phyloP scores from a whole-genome alignment of 2,329 filamentous ascomycete species.

The Furcasterigmium furcatum region DNA sequence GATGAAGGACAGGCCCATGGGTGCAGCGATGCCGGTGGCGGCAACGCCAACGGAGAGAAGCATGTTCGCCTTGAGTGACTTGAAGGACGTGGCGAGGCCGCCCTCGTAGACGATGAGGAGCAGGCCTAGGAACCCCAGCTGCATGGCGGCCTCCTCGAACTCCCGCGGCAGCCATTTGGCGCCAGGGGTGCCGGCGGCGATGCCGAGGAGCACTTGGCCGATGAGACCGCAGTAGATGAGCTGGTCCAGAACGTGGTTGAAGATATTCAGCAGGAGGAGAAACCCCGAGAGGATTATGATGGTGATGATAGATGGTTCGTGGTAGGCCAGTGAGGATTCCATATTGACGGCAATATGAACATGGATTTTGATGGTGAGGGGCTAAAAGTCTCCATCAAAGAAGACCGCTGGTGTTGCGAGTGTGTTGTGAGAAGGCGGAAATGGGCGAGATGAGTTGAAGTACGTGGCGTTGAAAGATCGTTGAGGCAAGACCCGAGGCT shows the following conservation, averaged over 20 bases:
- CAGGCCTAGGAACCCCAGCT: constrained; percentile 71
- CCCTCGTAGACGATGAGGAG: constrained; percentile 71
- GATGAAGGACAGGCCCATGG: constrained; percentile 64
- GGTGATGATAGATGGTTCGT: constrained; percentile 57
- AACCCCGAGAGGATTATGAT: constrained; percentile 62
- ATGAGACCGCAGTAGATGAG: constrained; percentile 67
- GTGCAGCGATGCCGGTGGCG: constrained; percentile 59
- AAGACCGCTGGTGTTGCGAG: too few relatives aligned
- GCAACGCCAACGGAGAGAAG: constrained; percentile 60
- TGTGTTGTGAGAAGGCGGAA: too few relatives aligned
- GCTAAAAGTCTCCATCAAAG: not conserved
- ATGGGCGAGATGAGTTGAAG: too few relatives aligned
- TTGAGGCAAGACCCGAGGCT: too few relatives aligned
- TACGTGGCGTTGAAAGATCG: too few relatives aligned
- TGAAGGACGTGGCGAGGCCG: constrained; percentile 53
- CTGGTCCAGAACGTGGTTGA: constrained; percentile 55
- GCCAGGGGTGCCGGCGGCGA: constrained; percentile 67
- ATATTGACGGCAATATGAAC: constrained; percentile 2
- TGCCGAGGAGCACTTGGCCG: constrained; percentile 68
- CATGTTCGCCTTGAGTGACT: constrained; percentile 56
- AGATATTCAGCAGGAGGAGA: constrained; percentile 57
- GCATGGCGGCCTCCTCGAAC: constrained; percentile 53
- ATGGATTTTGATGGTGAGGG: not conserved
- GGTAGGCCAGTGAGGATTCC: constrained; percentile 45
- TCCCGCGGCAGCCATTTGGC: constrained; percentile 52